phyloP scores from a whole-genome alignment of 2,329 filamentous ascomycete genomes.

The Phyllosticta paracitricarpa region DNA sequence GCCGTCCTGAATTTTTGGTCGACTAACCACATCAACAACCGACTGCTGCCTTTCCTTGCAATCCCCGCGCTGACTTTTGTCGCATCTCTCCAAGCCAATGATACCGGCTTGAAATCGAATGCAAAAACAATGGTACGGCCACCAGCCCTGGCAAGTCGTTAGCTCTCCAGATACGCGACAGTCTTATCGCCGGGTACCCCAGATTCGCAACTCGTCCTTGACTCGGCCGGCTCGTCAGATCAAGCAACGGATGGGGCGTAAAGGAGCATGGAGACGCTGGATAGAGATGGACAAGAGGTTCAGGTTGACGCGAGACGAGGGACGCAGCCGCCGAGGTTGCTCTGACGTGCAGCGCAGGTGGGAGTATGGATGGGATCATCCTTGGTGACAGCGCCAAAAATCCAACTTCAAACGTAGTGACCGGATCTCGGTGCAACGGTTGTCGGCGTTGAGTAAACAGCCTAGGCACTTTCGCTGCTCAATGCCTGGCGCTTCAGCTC shows the following conservation, averaged over 20 bases:
- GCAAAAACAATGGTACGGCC: background rate
- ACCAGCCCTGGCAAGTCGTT: background rate
- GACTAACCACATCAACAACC: too few relatives aligned
- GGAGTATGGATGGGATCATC: background rate
- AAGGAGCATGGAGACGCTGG: background rate
- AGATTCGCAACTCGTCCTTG: background rate
- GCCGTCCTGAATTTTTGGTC: too few relatives aligned
- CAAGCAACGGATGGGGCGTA: background rate
- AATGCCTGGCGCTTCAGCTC: too few relatives aligned
- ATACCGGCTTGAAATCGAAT: background rate
- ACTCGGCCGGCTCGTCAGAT: background rate
- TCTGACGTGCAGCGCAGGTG: background rate
- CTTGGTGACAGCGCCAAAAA: background rate
- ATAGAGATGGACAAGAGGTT: background rate
- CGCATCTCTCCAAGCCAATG: background rate
- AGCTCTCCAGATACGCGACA: background rate
- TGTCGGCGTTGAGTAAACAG: background rate
- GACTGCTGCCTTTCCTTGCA: background rate
- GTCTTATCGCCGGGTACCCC: background rate
- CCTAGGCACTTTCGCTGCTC: background rate
- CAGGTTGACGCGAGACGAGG: background rate
- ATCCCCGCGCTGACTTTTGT: background rate
- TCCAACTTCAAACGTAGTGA: background rate
- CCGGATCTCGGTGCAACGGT: background rate
- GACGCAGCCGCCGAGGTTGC: background rate